Evolutionary conservation across 495 filamentous ascomycete genomes (phyloP).

Genomic region (Amphirosellinia nigrospora): DNA sequence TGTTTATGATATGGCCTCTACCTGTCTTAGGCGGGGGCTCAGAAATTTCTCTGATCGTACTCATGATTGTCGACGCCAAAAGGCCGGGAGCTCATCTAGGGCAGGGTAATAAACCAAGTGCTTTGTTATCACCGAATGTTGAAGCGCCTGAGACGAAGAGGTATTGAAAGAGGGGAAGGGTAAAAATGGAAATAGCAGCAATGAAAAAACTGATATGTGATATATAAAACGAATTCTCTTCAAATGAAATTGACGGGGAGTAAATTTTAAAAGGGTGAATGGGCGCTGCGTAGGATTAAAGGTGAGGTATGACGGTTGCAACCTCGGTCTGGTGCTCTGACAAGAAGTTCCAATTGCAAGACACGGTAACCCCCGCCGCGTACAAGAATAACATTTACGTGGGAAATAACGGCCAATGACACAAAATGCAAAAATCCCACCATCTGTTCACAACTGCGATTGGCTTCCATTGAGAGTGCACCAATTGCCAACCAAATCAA

Average conservation of each 20-base stretch:
- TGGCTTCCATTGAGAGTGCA: too few species aligned
- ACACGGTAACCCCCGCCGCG: background rate
- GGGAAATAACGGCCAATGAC: too few species aligned
- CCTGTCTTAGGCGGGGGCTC: background rate
- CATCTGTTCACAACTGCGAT: too few species aligned
- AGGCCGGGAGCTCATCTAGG: background rate
- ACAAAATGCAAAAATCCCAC: too few species aligned
- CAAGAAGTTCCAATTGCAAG: background rate
- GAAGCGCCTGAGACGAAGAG: too few species aligned
- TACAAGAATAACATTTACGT: too few species aligned
- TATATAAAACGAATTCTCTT: background rate
- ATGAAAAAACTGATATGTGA: too few species aligned
- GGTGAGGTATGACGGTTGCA: background rate
- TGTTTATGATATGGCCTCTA: slow-evolving; percentile 2
- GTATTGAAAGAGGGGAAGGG: too few species aligned
- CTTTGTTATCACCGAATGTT: background rate
- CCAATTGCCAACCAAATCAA: too few species aligned
- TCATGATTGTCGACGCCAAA: background rate
- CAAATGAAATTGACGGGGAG: background rate
- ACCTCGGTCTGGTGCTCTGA: background rate
- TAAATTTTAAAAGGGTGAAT: too few species aligned
- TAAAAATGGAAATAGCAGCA: too few species aligned
- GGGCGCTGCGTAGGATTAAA: too few species aligned
- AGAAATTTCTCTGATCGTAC: background rate
- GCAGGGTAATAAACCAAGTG: background rate